Conservation (phyloP, 2,329 filamentous ascomycete species). For the Colletotrichum liriopes region DNA sequence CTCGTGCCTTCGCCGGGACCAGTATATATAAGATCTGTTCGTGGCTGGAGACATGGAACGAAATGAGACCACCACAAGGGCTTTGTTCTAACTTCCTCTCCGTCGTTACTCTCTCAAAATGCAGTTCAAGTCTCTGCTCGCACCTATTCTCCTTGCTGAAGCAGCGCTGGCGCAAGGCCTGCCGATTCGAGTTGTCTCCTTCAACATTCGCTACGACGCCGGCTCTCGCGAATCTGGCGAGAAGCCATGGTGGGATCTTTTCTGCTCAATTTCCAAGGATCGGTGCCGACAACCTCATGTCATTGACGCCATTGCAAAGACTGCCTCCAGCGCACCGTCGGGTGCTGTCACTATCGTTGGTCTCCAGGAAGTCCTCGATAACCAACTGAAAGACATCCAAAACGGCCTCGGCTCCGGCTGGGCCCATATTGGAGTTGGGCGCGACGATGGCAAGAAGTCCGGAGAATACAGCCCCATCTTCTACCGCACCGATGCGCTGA, state of each 20-base stretch:
- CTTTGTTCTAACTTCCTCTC: not conserved
- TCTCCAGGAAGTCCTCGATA: slow-evolving; percentile 78
- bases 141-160: slow-evolving; percentile 22
- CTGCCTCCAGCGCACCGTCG: slow-evolving; percentile 62
- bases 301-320: slow-evolving; percentile 69
- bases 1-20: not conserved
- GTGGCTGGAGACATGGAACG: not conserved
- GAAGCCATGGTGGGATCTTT: slow-evolving; percentile 67
- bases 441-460: slow-evolving; percentile 68
- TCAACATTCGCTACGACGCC: slow-evolving; percentile 79
- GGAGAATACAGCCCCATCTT: slow-evolving; percentile 79
- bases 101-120: slow-evolving; percentile 11
- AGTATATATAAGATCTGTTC: not conserved
- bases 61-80: not conserved
- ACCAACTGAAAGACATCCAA: slow-evolving; percentile 74
- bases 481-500: slow-evolving; percentile 69
- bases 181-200: slow-evolving; percentile 71
- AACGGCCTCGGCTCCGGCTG: slow-evolving; percentile 62
- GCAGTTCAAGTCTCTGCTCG: slow-evolving; percentile 33
- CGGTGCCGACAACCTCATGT: slow-evolving; percentile 69
- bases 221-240: slow-evolving; percentile 67
- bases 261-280: slow-evolving; percentile 26
- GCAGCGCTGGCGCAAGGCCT: slow-evolving; percentile 27
- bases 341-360: slow-evolving; percentile 68
- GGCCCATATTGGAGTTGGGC: slow-evolving; percentile 67